These are phyloP conservation scores for Calonectria pauciramosa DNA, from an alignment of 2,329 filamentous ascomycete species.

Conservation along the genomic window DNA sequence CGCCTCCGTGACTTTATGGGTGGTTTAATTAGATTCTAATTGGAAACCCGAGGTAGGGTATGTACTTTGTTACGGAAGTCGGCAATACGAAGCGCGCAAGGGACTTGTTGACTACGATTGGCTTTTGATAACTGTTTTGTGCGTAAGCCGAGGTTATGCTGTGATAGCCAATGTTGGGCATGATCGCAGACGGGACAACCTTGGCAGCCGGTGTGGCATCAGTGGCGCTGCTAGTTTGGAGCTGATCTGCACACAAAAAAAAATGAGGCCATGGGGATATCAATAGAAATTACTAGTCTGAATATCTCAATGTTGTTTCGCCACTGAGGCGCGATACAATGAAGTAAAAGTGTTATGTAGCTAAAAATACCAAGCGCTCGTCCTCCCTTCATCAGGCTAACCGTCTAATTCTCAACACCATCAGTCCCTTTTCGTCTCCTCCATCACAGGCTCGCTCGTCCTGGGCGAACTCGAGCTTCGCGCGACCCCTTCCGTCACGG, in stretches of 20 bases:
- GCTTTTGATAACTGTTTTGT: not conserved
- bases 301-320: not conserved
- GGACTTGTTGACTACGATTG: not conserved
- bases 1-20: not conserved
- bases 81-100: not conserved
- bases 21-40: not conserved
- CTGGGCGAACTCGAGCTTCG: constrained; percentile 25
- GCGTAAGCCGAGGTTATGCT: not conserved
- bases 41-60: not conserved
- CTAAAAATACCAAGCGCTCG: not conserved
- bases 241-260: not conserved
- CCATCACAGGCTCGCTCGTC: constrained; percentile 1
- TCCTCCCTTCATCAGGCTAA: not conserved
- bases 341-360: not conserved
- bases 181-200: not conserved
- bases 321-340: not conserved
- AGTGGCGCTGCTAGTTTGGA: not conserved
- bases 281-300: not conserved
- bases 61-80: not conserved
- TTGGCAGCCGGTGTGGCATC: not conserved
- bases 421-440: constrained; percentile 32
- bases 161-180: not conserved
- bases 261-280: not conserved
- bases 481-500: constrained; percentile 33
- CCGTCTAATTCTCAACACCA: not conserved